Percentiles rank a stretch among this genome's conserved stretches.
phyloP scores from a whole-genome alignment of 2,329 filamentous ascomycete species.

The Fusarium circinatum region DNA sequence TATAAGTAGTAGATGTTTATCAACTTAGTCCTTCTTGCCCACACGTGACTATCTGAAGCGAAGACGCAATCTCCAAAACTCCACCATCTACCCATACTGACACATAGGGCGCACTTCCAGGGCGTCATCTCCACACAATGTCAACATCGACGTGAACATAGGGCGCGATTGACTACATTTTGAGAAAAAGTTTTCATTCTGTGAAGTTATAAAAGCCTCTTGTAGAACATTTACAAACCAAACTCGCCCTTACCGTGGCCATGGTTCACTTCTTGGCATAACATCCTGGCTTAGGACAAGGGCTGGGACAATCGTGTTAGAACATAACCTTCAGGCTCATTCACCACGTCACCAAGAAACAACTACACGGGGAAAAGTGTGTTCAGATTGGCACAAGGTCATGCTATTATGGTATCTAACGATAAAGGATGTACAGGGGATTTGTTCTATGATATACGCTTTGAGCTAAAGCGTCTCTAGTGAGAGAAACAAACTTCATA shows the following conservation, averaged over 20 bases:
- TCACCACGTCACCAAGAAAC: neutral
- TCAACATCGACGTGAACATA: conserved; percentile 4
- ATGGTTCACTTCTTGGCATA: neutral
- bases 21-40: neutral
- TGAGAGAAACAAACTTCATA: neutral
- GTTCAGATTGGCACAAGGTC: neutral
- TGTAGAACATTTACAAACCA: neutral
- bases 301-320: neutral
- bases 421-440: conserved; percentile 33
- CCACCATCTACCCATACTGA: conserved; percentile 10
- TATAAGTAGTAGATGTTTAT: neutral
- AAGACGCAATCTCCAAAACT: conserved; percentile 24
- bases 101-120: conserved; percentile 19
- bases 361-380: neutral
- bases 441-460: neutral
- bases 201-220: neutral
- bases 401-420: conserved; percentile 39
- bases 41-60: conserved; percentile 1
- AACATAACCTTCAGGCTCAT: neutral
- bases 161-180: conserved; percentile 21
- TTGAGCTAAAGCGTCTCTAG: neutral
- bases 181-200: neutral
- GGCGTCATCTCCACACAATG: conserved; percentile 22
- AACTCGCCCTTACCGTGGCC: neutral
- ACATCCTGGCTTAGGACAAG: neutral